These are phyloP conservation scores for Colletotrichum sidae DNA, from an alignment of 2,329 filamentous ascomycete genomes.

Conservation along the genomic window DNA sequence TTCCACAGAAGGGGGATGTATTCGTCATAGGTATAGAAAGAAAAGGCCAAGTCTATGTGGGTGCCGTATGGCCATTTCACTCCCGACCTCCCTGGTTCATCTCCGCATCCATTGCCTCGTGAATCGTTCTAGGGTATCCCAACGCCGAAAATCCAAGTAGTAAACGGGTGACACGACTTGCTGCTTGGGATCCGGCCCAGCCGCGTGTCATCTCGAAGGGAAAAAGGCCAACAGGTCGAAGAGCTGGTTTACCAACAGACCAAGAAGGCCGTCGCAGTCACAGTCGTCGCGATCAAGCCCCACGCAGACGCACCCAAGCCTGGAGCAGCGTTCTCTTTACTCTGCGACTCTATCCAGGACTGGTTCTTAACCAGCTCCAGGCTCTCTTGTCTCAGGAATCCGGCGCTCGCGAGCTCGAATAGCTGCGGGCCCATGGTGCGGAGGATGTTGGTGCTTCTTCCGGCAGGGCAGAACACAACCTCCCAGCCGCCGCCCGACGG, in stretches of 20 bases:
- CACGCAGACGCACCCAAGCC: conserved; percentile 11
- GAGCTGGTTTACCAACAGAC: conserved; percentile 3
- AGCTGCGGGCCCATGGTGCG: conserved; percentile 62
- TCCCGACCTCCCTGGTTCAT: conserved; percentile 2
- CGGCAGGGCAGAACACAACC: conserved; percentile 79
- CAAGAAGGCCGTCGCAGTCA: conserved; percentile 7
- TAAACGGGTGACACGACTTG: conserved; percentile 17
- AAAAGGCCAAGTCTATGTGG: too few species aligned
- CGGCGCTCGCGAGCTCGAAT: conserved; percentile 57
- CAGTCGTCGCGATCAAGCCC: conserved; percentile 13
- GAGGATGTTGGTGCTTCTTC: conserved; percentile 70
- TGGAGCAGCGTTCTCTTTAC: conserved; percentile 33
- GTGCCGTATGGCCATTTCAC: neutral
- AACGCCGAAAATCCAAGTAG: conserved; percentile 29
- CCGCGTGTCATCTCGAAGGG: conserved; percentile 12
- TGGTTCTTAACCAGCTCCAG: conserved; percentile 36
- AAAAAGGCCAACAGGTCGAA: neutral
- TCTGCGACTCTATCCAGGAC: conserved; percentile 38
- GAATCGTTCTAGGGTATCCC: conserved; percentile 37
- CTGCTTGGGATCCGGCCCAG: conserved; percentile 34
- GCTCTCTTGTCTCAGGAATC: conserved; percentile 49
- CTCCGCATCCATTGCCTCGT: conserved; percentile 37
- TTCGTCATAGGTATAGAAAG: neutral
- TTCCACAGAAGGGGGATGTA: neutral
- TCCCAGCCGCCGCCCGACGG: conserved; percentile 80